Evolutionary conservation across 2,329 filamentous ascomycete species (phyloP).

Genomic region (Aspergillus novoparasiticus): DNA sequence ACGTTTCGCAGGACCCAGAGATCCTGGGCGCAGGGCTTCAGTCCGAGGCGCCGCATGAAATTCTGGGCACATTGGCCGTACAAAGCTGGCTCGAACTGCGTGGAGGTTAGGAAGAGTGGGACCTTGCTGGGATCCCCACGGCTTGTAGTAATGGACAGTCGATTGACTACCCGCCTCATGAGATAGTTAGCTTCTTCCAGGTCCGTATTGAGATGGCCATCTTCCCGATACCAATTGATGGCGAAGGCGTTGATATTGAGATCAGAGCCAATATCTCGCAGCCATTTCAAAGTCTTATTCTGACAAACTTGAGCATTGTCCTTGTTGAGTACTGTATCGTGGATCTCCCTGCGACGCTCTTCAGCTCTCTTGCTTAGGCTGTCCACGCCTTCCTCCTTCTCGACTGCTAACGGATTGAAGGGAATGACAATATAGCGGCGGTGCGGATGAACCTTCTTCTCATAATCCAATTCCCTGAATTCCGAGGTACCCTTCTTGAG

Average conservation of each 20-base stretch:
- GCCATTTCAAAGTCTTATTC: slow-evolving; percentile 20
- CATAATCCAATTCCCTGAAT: no score
- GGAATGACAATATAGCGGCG: slow-evolving; percentile 11
- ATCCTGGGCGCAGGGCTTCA: slow-evolving; percentile 35
- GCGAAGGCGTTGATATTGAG: slow-evolving; percentile 42
- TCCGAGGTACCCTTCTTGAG: no score
- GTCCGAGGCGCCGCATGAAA: slow-evolving; percentile 45
- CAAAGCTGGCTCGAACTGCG: slow-evolving; percentile 42
- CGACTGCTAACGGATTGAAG: slow-evolving; percentile 10
- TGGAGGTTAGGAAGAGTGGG: slow-evolving; percentile 51
- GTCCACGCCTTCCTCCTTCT: not conserved
- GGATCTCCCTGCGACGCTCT: not conserved
- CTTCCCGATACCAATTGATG: slow-evolving; percentile 45
- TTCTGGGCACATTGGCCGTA: slow-evolving; percentile 47
- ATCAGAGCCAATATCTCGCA: slow-evolving; percentile 49
- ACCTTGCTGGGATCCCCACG: slow-evolving; percentile 40
- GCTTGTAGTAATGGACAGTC: slow-evolving; percentile 45
- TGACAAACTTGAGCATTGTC: not conserved
- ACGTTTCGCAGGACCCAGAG: slow-evolving; percentile 53
- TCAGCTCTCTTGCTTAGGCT: no score
- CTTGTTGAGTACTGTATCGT: not conserved
- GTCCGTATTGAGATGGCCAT: slow-evolving; percentile 47
- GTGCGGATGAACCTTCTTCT: no score
- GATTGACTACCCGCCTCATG: slow-evolving; percentile 48
- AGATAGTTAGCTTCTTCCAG: slow-evolving; percentile 54